Base-by-base conservation (phyloP, 2,329 filamentous ascomycete genomes). In the Teratosphaeriaceae sp. region DNA sequence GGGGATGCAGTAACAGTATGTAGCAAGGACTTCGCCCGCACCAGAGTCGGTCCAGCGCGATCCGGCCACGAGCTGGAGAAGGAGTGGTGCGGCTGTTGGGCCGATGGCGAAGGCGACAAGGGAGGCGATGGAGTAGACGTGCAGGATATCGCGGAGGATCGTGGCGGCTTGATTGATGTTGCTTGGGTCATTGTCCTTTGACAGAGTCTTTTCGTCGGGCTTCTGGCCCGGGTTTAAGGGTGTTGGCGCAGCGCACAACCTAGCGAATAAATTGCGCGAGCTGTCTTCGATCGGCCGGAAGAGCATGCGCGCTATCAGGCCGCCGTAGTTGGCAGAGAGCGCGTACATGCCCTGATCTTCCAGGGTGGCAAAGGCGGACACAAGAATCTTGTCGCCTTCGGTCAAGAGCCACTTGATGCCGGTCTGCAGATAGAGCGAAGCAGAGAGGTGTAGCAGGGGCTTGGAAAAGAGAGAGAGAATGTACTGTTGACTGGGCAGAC, bases 201-300 rank as follows among this genome's bases (percentile, higher is more conserved):
- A 23, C n/a, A 20, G 22, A 24, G 27, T 2, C 2, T n/a, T 16
- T 15, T 12, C 19, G 19, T 35, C 30, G 9, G 8, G 9, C 13
- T 40, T 31, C 12, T 36, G 16, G 16, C 18, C 24, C 42, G 11
- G 18, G 15, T 38, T 38, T 15, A 4, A 11, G 9, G 11, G 18
- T 11, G 16, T 7, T 23, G 47, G 33, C 47, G 55, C 34, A 46
- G 68, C 68, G 18, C 96, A 79, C 1, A 95, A 71, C 24, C 84
- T 84, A 40, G 88, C 89, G 57, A 97, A 96, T 60, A 95, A 82
- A 59, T 83, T 88, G 29, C 94, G 83, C 50, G 85, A 89, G 62
- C 84, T 90, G 65, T 98, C 94, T 65, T 98, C 92, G 46, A 98
- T 80, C 6, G 92, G 94, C 58, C 97, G 92, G 62, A 98, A 90